Percentiles rank a stretch among this genome's conserved stretches.
Evolutionary conservation across 139 green algal genomes (phyloP).

Genomic region (Chlorella sp.): DNA sequence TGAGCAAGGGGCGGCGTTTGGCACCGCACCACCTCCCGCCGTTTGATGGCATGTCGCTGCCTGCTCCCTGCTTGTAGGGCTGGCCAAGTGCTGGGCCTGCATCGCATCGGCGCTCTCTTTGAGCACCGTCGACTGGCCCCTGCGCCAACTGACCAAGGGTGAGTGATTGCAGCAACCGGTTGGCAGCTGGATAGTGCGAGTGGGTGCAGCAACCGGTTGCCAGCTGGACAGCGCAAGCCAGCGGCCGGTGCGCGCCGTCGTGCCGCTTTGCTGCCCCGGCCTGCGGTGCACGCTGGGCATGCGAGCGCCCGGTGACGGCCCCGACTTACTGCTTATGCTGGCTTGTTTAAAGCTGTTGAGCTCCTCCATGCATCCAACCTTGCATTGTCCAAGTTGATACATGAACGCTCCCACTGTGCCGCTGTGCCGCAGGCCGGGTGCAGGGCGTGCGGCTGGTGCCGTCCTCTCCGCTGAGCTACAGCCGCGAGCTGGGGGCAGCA

Average conservation of each 20-base stretch:
- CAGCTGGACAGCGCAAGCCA: not conserved
- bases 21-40: not conserved
- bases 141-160: slow-evolving; percentile 47
- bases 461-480: slow-evolving; percentile 58
- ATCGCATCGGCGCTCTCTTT: not conserved
- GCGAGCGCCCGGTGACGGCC: too few species aligned
- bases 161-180: not conserved
- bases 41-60: not conserved
- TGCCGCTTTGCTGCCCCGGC: too few species aligned
- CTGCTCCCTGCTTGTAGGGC: not conserved
- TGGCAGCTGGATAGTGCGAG: not conserved
- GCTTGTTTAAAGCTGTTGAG: too few species aligned
- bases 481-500: slow-evolving; percentile 50
- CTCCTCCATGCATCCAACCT: too few species aligned
- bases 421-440: not conserved
- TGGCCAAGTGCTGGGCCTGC: not conserved
- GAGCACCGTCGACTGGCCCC: slow-evolving; percentile 62
- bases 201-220: not conserved
- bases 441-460: slow-evolving; percentile 35
- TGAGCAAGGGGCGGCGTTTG: not conserved
- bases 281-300: too few species aligned
- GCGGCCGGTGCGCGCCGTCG: too few species aligned
- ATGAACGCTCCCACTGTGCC: too few species aligned
- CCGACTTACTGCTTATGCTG: too few species aligned
- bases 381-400: too few species aligned